phyloP scores from a whole-genome alignment of 2,329 filamentous ascomycete genomes.

The Botrytis fragariae region DNA sequence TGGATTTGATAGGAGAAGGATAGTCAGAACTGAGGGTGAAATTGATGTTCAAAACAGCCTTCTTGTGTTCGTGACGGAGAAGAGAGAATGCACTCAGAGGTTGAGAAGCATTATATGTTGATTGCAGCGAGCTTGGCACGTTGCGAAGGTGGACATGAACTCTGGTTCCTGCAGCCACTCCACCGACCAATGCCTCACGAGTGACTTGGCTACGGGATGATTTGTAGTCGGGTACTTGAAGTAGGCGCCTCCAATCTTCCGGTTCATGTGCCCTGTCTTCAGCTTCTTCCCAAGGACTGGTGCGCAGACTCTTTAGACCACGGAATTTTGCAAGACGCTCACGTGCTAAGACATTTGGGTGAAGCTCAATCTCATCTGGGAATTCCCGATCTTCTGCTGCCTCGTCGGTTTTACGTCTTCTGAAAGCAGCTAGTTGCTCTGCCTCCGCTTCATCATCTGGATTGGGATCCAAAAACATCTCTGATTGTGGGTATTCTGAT shows the following conservation, averaged over 20 bases:
- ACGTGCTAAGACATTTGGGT: conserved; percentile 78
- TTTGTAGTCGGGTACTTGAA: conserved; percentile 88
- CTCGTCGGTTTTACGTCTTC: conserved; percentile 73
- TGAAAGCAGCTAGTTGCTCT: conserved; percentile 76
- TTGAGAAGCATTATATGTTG: conserved; percentile 50
- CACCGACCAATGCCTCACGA: conserved; percentile 84
- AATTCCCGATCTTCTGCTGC: conserved; percentile 91
- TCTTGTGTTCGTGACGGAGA: conserved; percentile 92
- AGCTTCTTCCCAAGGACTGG: conserved; percentile 82
- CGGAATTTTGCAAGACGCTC: conserved; percentile 85
- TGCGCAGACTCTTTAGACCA: conserved; percentile 86
- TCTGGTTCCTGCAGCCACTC: conserved; percentile 77
- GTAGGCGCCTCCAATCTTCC: conserved; percentile 80
- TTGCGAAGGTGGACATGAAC: conserved; percentile 74
- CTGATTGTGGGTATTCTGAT: conserved; percentile 90
- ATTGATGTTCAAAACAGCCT: conserved; percentile 83
- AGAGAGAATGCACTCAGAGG: conserved; percentile 81
- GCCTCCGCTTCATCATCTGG: conserved; percentile 81
- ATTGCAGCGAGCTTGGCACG: conserved; percentile 53
- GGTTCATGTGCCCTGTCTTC: conserved; percentile 87
- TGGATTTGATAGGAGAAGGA: conserved; percentile 76
- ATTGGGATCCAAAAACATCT: conserved; percentile 75
- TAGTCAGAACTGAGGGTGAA: conserved; percentile 80
- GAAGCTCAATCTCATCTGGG: conserved; percentile 94
- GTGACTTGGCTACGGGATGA: conserved; percentile 73